A percentile compares a stretch with the other conserved stretches of the same genome.
These are phyloP conservation scores for Cordyceps fumosorosea DNA, from an alignment of 2,329 filamentous ascomycete species.

Conservation along the genomic window DNA sequence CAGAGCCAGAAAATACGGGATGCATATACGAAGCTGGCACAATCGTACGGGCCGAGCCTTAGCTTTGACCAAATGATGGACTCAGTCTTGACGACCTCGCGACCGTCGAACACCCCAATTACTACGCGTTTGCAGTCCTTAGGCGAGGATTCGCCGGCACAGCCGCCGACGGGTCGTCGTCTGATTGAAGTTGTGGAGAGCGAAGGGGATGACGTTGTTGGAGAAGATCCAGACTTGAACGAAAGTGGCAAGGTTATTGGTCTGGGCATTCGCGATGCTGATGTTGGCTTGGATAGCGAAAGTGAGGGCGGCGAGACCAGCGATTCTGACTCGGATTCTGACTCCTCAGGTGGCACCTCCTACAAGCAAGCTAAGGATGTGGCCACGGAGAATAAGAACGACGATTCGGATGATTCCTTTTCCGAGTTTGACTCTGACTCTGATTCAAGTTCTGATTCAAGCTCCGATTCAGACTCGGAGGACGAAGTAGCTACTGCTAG, in stretches of 20 bases:
- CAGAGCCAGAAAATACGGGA: constrained; percentile 28
- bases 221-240: neutral
- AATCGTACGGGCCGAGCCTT: constrained; percentile 25
- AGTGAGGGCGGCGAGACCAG: constrained; percentile 1
- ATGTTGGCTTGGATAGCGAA: neutral
- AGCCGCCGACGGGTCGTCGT: neutral
- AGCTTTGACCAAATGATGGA: constrained; percentile 29
- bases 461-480: constrained; percentile 25
- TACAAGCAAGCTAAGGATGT: neutral
- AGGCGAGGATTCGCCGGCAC: neutral
- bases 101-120: neutral
- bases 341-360: constrained; percentile 8
- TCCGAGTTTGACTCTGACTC: constrained; percentile 21
- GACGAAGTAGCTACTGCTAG: neutral
- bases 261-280: neutral
- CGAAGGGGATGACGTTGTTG: neutral
- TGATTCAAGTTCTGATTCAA: constrained; percentile 24
- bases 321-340: constrained; percentile 1
- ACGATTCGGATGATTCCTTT: neutral
- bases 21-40: constrained; percentile 32
- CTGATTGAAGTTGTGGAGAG: constrained; percentile 17
- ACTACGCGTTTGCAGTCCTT: neutral
- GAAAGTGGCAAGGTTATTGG: neutral
- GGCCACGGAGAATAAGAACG: neutral
- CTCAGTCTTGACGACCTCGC: constrained; percentile 17